Evolutionary conservation across 2,329 filamentous ascomycete species (phyloP), one percentile per base, ranked within the genome.

Genomic region (Microdochium paspali): DNA sequence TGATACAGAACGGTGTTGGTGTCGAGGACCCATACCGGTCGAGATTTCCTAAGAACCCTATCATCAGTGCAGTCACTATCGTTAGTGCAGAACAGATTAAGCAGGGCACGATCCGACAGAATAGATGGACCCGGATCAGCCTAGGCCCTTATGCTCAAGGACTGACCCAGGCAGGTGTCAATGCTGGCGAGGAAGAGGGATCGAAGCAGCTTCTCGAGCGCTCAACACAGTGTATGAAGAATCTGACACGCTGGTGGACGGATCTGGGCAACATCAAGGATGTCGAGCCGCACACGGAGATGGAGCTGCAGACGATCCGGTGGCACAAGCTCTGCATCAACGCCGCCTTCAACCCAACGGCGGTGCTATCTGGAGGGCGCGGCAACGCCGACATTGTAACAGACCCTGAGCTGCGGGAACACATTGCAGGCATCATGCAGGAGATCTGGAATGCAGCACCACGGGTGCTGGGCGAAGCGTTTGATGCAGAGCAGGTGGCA

Each of bases 241-340:
- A 63, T 2, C 73, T 87, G 48, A 67, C 74, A 21, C 63, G 64
- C n/a, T 73, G 79, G 63, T 76, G 82, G 61, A 67, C 68, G 6
- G 62, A 67, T 12, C 65, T 76, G 15, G 83, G 82, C 31, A 77
- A 76, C 2, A 78, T 88, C 53, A 73, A 73, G 49, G 84, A 88
- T 61, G 80, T 82, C 4, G 77, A 82, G 51, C 68, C 75, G 7
- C 80, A 84, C 55, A 73, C 77, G 44, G 81, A 86, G 61, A 67
- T 80, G 26, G 82, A 80, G 50, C 68, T 88, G 43, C 85, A 88
- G 63, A 75, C 80, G 39, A 77, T 87, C 18, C 73, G 84, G 23
- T 88, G 84, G 84, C 84, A 87, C 63, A 88, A 88, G 63, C 77
- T 87, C 51, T 83, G 81, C 56, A 87, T 88, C 69, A 88, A 88